phyloP scores from a whole-genome alignment of 495 filamentous ascomycete genomes.

The Penicillium angulare region DNA sequence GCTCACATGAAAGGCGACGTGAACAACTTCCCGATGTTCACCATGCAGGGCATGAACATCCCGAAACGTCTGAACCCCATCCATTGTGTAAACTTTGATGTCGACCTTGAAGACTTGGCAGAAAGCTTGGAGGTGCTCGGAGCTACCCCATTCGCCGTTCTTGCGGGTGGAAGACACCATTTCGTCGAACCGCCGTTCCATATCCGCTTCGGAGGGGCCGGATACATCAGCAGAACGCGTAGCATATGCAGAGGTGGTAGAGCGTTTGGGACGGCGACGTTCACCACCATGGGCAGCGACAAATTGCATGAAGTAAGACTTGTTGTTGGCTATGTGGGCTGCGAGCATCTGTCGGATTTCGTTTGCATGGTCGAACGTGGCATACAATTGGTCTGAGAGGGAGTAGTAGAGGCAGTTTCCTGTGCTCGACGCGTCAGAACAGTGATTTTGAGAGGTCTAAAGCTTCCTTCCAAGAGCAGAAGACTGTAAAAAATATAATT shows the following conservation, averaged over 20 bases:
- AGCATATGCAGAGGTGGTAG: conserved; percentile 42
- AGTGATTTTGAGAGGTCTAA: background rate
- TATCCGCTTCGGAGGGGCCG: conserved; percentile 52
- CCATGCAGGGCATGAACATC: conserved; percentile 46
- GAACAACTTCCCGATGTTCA: conserved; percentile 43
- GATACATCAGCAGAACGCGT: conserved; percentile 37
- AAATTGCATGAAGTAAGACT: conserved; percentile 65
- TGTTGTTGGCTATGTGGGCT: conserved; percentile 59
- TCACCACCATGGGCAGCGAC: conserved; percentile 59
- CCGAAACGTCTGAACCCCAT: conserved; percentile 42
- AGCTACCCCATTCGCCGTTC: conserved; percentile 67
- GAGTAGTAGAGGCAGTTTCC: conserved; percentile 80
- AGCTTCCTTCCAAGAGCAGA: background rate
- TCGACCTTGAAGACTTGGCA: conserved; percentile 58
- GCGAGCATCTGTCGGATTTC: conserved; percentile 62
- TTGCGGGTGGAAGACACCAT: conserved; percentile 61
- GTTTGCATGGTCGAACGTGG: conserved; percentile 54
- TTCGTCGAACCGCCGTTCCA: conserved; percentile 60
- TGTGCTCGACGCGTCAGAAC: conserved; percentile 33
- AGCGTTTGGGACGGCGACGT: conserved; percentile 62
- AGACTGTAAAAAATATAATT: background rate
- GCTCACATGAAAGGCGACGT: conserved; percentile 75
- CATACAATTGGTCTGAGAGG: conserved; percentile 72
- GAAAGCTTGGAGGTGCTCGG: conserved; percentile 71
- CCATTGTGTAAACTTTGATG: conserved; percentile 62